Evolutionary conservation across 371 early-diverging fungal genomes (phyloP), one percentile per base, ranked within the genome.

Genomic region (Paraphysoderma sedebokerense): DNA sequence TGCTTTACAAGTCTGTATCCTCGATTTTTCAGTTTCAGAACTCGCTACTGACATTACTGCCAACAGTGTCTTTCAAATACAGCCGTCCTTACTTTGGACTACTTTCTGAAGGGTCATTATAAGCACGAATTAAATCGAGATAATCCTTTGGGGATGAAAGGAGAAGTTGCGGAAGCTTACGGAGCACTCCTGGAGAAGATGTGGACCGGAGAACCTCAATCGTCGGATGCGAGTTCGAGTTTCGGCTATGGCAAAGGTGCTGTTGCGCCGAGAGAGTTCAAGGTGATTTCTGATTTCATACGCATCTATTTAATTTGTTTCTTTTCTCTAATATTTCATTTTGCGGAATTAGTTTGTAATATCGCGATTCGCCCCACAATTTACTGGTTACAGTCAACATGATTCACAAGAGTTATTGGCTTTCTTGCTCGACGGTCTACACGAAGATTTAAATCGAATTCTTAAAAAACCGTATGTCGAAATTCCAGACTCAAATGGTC

Each of bases 51-150:
- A n/a, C n/a, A n/a, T n/a, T n/a, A n/a, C n/a, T n/a, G n/a, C n/a
- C n/a, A n/a, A n/a, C 87, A 89, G 58, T 85, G 84, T 51, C 59
- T 87, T 19, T 69, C 74, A 53, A 76, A 77, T 50, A 79, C 80
- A 4, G 59, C 60, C 1, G 68, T 65, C 38, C 61, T 89, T 13
- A 77, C 76, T 0, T 20, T 2, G 5, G 59, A 62, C 19, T 85
- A 72, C 57, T 74, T 74, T 39, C 38, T 71, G 37, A 13, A 20
- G 17, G 66, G 58, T 12, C 49, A 55, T 4, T 65, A 64, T 51
- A 58, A 60, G 28, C 48, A 57, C 5, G 70, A 74, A 19, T 53
- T 76, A 17, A 73, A 73, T 47, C 38, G 44, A 19, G 62, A 65
- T n/a, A 73, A 76, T 47, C 69, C 70, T 0, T 54, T 75, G 1